Percentiles rank a stretch among this genome's conserved stretches.
phyloP scores from a whole-genome alignment of 2,329 filamentous ascomycete species.

The Ophiocordyceps camponoti-leonardi region DNA sequence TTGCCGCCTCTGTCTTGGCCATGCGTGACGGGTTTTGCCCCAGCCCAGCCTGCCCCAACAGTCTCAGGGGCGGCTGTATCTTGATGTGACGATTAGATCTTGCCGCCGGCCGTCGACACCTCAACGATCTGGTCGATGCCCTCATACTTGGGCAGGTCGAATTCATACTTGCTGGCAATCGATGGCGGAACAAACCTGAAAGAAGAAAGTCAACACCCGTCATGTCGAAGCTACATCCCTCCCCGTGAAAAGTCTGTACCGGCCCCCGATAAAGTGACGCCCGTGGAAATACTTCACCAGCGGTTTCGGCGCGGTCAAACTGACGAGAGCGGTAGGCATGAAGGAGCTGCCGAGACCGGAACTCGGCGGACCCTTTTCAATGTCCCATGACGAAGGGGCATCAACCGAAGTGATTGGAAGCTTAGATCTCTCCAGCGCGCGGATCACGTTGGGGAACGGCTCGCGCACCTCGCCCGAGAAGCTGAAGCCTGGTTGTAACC shows the following conservation, averaged over 20 bases:
- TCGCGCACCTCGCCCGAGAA: slow-evolving; percentile 88
- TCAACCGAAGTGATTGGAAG: slow-evolving; percentile 79
- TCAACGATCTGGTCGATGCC: slow-evolving; percentile 86
- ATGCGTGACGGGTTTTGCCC: slow-evolving; percentile 38
- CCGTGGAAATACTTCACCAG: slow-evolving; percentile 70
- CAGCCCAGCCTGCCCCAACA: slow-evolving; percentile 43
- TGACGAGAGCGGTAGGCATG: slow-evolving; percentile 65
- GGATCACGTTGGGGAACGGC: slow-evolving; percentile 72
- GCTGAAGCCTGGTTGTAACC: slow-evolving; percentile 49
- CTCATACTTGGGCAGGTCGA: slow-evolving; percentile 68
- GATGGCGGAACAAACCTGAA: slow-evolving; percentile 61
- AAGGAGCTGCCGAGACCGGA: slow-evolving; percentile 66
- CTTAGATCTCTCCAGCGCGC: slow-evolving; percentile 52
- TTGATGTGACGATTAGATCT: slow-evolving; percentile 39
- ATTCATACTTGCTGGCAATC: slow-evolving; percentile 70
- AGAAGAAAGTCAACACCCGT: slow-evolving; percentile 4
- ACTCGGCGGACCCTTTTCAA: slow-evolving; percentile 66
- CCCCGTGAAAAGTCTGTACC: slow-evolving; percentile 28
- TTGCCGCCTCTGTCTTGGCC: slow-evolving; percentile 17
- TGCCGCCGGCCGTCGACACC: slow-evolving; percentile 33
- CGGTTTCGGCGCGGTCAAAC: slow-evolving; percentile 85
- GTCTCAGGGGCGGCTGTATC: slow-evolving; percentile 34
- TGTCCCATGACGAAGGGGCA: slow-evolving; percentile 87
- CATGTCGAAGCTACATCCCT: background rate
- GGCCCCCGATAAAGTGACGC: slow-evolving; percentile 79